A percentile compares a stretch with the other conserved stretches of the same genome.
phyloP scores from a whole-genome alignment of 2,329 filamentous ascomycete genomes.

The Paraphaeosphaeria minitans region DNA sequence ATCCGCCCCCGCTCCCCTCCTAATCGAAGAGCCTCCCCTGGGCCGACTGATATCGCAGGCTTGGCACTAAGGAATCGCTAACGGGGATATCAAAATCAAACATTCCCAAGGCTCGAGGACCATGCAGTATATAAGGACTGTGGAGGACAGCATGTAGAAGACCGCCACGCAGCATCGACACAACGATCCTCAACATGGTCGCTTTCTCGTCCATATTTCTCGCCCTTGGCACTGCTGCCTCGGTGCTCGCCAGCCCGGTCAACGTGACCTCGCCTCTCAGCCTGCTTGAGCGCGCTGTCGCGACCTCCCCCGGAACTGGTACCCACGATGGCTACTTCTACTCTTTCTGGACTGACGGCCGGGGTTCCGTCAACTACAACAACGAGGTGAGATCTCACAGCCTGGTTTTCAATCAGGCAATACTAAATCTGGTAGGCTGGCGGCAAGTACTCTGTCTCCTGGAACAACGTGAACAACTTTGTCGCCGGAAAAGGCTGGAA shows the following conservation, averaged over 20 bases:
- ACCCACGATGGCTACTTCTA: conserved; percentile 42
- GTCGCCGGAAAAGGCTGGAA: conserved; percentile 65
- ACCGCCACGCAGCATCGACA: conserved; percentile 19
- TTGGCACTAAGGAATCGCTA: conserved; percentile 8
- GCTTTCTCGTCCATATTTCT: conserved; percentile 37
- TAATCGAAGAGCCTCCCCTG: conserved; percentile 21
- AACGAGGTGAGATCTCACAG: conserved; percentile 47
- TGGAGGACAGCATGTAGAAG: not conserved
- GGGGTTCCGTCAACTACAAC: conserved; percentile 58
- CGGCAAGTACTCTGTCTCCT: conserved; percentile 57
- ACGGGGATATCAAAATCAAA: conserved; percentile 17
- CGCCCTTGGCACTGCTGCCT: conserved; percentile 33
- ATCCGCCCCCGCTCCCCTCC: conserved; percentile 8
- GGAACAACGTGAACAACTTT: conserved; percentile 60
- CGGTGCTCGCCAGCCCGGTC: conserved; percentile 35
- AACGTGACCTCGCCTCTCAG: conserved; percentile 22
- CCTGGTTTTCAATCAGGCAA: not conserved
- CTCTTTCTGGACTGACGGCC: conserved; percentile 64
- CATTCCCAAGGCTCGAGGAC: conserved; percentile 3
- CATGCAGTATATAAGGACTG: conserved; percentile 26
- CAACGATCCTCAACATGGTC: conserved; percentile 29
- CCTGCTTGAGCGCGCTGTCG: conserved; percentile 25
- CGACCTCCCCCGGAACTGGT: conserved; percentile 29
- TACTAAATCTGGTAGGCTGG: conserved; percentile 29
- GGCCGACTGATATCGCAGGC: conserved; percentile 17